Percentiles rank a stretch among this genome's conserved stretches.
Evolutionary conservation across 1,284 basidiomycete genomes (phyloP).

Genomic region (Ceratobasidium sp.): DNA sequence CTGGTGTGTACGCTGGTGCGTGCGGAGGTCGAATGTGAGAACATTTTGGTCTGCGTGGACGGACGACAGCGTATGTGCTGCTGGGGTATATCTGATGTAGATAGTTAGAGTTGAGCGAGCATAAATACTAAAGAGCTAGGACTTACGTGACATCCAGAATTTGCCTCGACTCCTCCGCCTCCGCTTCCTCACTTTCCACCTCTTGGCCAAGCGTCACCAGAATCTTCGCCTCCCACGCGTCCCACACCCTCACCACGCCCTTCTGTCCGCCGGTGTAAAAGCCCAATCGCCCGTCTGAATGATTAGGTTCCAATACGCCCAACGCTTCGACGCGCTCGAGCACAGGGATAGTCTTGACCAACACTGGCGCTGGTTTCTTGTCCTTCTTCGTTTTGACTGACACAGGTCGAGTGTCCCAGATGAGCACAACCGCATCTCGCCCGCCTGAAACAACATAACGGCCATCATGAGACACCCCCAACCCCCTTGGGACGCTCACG

Average conservation of each 20-base stretch:
- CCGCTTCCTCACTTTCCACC: constrained; percentile 65
- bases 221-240: constrained; percentile 72
- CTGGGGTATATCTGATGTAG: constrained; percentile 69
- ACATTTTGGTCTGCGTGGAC: constrained; percentile 98
- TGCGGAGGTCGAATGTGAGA: constrained; percentile 80
- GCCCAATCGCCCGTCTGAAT: constrained; percentile 59
- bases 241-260: constrained; percentile 85
- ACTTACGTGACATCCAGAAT: constrained; percentile 77
- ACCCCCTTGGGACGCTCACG: constrained; percentile 87
- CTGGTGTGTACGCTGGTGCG: constrained; percentile 76
- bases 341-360: constrained; percentile 86
- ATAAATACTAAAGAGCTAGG: constrained; percentile 28
- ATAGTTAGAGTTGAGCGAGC: constrained; percentile 47
- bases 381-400: constrained; percentile 58
- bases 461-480: constrained; percentile 86
- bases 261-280: constrained; percentile 93
- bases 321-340: constrained; percentile 89
- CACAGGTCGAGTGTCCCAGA: constrained; percentile 77
- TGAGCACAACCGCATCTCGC: constrained; percentile 86
- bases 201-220: constrained; percentile 70
- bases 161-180: constrained; percentile 81
- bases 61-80: constrained; percentile 77
- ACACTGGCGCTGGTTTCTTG: constrained; percentile 64
- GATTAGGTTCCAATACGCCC: constrained; percentile 70
- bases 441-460: constrained; percentile 89